Evolutionary conservation across 805 yeast species (phyloP).

Genomic region (Hanseniaspora pseudoguilliermondii): DNA sequence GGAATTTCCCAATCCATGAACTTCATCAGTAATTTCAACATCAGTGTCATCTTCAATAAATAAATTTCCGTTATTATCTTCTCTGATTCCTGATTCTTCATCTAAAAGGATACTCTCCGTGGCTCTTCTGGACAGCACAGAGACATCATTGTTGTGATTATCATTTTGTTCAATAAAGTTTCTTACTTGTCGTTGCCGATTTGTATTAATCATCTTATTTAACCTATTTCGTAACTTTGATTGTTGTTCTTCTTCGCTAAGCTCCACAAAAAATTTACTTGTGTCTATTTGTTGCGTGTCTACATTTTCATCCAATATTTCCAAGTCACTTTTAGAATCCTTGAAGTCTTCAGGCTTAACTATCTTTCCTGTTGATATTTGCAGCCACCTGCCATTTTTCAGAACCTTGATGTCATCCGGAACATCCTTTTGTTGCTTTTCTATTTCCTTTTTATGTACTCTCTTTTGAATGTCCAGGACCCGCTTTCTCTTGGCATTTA

Average conservation of each 20-base stretch:
- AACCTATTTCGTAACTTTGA: background rate
- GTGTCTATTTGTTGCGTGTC: background rate
- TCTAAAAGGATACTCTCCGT: constrained; percentile 9
- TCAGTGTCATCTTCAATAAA: background rate
- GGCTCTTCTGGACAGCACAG: constrained; percentile 9
- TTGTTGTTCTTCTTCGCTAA: background rate
- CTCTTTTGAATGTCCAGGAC: background rate
- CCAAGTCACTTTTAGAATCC: background rate
- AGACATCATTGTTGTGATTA: background rate
- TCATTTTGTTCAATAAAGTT: background rate
- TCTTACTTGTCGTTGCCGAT: background rate
- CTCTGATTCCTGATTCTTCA: background rate
- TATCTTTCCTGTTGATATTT: background rate
- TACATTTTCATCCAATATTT: background rate
- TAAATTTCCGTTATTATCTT: background rate
- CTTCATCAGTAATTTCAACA: background rate
- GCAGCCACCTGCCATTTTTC: constrained; percentile 2
- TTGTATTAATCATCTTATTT: background rate
- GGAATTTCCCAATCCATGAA: too few relatives aligned
- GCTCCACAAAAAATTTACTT: background rate
- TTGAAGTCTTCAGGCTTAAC: background rate
- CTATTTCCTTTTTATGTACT: background rate
- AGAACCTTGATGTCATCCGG: background rate
- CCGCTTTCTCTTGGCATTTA: background rate
- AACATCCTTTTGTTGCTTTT: background rate